Evolutionary conservation across 2,329 filamentous ascomycete genomes (phyloP).

Genomic region (Cercospora citrullina): DNA sequence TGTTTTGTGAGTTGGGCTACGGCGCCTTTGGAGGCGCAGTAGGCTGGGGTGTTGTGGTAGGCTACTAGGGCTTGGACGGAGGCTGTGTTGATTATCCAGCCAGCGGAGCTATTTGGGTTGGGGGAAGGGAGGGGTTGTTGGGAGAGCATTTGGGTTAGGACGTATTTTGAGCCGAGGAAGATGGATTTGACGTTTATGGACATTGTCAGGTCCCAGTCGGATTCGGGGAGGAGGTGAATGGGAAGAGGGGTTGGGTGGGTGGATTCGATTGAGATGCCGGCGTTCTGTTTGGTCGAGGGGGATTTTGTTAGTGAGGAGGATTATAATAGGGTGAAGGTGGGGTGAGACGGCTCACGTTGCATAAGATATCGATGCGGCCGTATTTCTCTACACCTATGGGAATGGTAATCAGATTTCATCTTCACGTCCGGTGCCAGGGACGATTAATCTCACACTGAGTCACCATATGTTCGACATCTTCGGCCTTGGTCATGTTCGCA

Average conservation of each 20-base stretch:
- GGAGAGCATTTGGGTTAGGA: slow-evolving; percentile 40
- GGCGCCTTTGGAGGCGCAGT: slow-evolving; percentile 35
- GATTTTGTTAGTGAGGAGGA: not conserved
- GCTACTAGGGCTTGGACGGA: slow-evolving; percentile 36
- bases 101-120: slow-evolving; percentile 28
- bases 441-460: not conserved
- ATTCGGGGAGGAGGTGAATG: slow-evolving; percentile 38
- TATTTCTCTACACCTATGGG: slow-evolving; percentile 31
- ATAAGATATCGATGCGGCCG: slow-evolving; percentile 29
- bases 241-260: slow-evolving; percentile 31
- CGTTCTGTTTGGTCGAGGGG: slow-evolving; percentile 4
- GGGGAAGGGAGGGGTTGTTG: slow-evolving; percentile 35
- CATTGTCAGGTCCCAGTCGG: slow-evolving; percentile 40
- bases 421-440: not conserved
- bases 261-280: slow-evolving; percentile 28
- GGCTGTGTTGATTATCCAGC: slow-evolving; percentile 45
- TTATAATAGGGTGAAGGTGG: too few relatives aligned
- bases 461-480: slow-evolving; percentile 29
- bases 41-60: slow-evolving; percentile 39
- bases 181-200: slow-evolving; percentile 42
- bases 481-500: slow-evolving; percentile 37
- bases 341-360: not conserved
- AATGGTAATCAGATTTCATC: slow-evolving; percentile 12
- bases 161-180: slow-evolving; percentile 45
- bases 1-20: slow-evolving; percentile 50